Evolutionary conservation across 768 basidiomycete genomes (phyloP).

Genomic region (Sutorius australiensis): DNA sequence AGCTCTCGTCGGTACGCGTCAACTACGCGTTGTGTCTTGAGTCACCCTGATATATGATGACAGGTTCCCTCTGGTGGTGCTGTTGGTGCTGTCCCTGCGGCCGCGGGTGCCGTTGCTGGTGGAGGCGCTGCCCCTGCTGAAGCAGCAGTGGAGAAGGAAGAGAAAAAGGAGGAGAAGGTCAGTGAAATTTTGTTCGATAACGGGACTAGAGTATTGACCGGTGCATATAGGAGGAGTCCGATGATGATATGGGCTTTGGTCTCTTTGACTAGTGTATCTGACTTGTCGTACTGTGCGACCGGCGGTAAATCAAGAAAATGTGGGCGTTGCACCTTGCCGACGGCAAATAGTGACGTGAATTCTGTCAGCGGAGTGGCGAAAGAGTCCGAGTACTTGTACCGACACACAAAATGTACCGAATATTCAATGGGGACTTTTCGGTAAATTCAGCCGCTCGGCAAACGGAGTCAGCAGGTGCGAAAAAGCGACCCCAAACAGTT

Average conservation of each 20-base stretch:
- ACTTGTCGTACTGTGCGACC: neutral
- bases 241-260: slow-evolving; percentile 99
- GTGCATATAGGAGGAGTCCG: slow-evolving; percentile 73
- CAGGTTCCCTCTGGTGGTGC: slow-evolving; percentile 92
- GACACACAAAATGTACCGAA: neutral
- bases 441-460: neutral
- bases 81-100: slow-evolving; percentile 50
- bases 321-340: slow-evolving; percentile 19
- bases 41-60: slow-evolving; percentile 3
- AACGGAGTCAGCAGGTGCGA: neutral
- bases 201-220: slow-evolving; percentile 1
- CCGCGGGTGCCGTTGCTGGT: slow-evolving; percentile 45
- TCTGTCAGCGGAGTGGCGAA: slow-evolving; percentile 1
- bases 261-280: slow-evolving; percentile 75
- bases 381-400: slow-evolving; percentile 19
- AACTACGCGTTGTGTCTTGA: neutral
- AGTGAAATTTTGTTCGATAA: slow-evolving; percentile 19
- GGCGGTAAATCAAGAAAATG: slow-evolving; percentile 14
- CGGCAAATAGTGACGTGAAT: slow-evolving; percentile 20
- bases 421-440: neutral
- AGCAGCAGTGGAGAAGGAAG: slow-evolving; percentile 72
- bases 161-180: slow-evolving; percentile 89
- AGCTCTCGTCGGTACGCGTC: slow-evolving; percentile 83
- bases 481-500: neutral
- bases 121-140: slow-evolving; percentile 50